Evolutionary conservation across 164 flowering plant species (phyloP), one percentile per base, ranked within the genome.

Genomic region (Warburgia ugandensis): DNA sequence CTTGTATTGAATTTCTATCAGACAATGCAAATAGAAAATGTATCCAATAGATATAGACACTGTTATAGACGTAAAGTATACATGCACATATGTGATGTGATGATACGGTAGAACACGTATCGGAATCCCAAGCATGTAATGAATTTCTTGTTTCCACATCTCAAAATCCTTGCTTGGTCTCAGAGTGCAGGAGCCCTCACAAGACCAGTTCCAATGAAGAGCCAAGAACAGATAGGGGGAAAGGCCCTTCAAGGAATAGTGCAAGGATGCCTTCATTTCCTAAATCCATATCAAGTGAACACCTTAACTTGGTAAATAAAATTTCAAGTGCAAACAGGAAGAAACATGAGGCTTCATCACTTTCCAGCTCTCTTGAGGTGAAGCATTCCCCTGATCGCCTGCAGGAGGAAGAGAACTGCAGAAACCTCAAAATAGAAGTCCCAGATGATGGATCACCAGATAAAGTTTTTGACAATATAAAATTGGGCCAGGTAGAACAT

Each of bases 251-350:
- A 43, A 20, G 35, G 60, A 36, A 49, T 52, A 37, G 27, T 28
- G 17, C 30, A 27, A 47, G 19, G 12, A 37, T 16, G 20, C 20
- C 19, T 3, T 23, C 50, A 27, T 23, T 56, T 52, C 32, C 59
- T 7, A 52, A 52, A 48, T 56, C 65, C 52, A 33, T 22, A n/a
- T 66, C 65, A 29, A 61, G 47, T 35, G 61, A 61, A 16, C 39
- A 30, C 33, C 51, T 57, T 39, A 27, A 36, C 5, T 48, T 49
- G 28, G 25, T 4, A 42, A 3, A 25, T n/a, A 44, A 17, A 37
- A 63, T 56, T 56, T 50, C 59, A 42, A 52, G 56, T 33, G n/a
- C 44, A 37, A 4, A 27, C 29, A 36, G 32, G 23, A 28, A 21
- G 36, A 48, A 14, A 14, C 36, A 35, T 22, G 51, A 49, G 19